A percentile compares a stretch with the other conserved stretches of the same genome.
Evolutionary conservation across 2,329 filamentous ascomycete genomes (phyloP).

Genomic region (Neofusicoccum sp.): DNA sequence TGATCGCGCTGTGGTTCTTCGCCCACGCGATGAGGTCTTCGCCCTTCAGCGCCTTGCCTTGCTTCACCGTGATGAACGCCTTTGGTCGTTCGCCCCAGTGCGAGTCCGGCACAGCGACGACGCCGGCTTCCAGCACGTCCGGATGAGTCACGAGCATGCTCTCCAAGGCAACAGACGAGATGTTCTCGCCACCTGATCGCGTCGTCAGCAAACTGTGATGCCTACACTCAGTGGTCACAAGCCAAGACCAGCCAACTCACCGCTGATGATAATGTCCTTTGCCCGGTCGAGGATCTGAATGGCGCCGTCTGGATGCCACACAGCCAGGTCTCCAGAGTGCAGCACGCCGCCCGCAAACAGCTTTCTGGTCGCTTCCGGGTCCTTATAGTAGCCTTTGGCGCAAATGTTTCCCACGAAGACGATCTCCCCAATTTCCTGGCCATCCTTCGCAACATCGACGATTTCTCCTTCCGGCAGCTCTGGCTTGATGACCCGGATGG

Average conservation of each 20-base stretch:
- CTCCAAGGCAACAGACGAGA: constrained; percentile 89
- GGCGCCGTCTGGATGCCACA: constrained; percentile 87
- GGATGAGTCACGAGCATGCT: constrained; percentile 86
- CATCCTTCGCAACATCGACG: constrained; percentile 66
- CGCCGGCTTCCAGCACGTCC: constrained; percentile 84
- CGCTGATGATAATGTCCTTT: constrained; percentile 98
- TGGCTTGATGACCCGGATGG: constrained; percentile 77
- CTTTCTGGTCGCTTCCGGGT: constrained; percentile 78
- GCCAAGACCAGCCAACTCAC: constrained; percentile 47
- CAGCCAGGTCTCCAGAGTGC: constrained; percentile 89
- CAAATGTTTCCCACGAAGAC: constrained; percentile 91
- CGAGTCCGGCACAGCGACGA: constrained; percentile 80
- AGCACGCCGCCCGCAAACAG: constrained; percentile 82
- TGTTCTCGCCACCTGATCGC: constrained; percentile 87
- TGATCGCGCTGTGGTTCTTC: constrained; percentile 74
- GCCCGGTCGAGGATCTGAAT: constrained; percentile 90
- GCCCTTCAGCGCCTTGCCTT: constrained; percentile 59
- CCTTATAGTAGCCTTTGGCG: constrained; percentile 87
- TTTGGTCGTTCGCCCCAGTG: constrained; percentile 98
- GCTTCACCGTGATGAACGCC: constrained; percentile 81
- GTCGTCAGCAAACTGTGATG: background rate
- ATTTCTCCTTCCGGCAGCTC: constrained; percentile 54
- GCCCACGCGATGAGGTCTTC: constrained; percentile 83
- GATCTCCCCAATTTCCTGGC: constrained; percentile 77
- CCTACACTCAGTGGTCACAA: background rate